Evolutionary conservation across 2,329 filamentous ascomycete species (phyloP).

Genomic region (Phoma sp.): DNA sequence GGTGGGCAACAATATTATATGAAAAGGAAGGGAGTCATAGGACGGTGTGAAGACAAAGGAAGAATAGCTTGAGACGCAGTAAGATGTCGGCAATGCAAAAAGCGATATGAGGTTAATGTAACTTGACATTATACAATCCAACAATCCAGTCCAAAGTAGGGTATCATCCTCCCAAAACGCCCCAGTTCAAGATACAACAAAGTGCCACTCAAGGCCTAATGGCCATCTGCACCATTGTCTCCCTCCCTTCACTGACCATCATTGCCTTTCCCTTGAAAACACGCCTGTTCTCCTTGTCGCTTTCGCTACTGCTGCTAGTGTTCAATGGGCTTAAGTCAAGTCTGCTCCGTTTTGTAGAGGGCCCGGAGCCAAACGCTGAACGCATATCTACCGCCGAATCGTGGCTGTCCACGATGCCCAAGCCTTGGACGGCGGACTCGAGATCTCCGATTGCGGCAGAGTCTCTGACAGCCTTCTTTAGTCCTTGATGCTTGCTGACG

Average conservation of each 20-base stretch:
- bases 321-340: conserved; percentile 9
- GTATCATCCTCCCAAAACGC: conserved; percentile 17
- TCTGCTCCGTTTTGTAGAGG: neutral
- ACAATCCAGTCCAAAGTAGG: conserved; percentile 10
- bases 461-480: conserved; percentile 10
- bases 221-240: conserved; percentile 33
- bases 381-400: conserved; percentile 37
- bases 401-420: conserved; percentile 37
- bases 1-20: no score
- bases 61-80: no score
- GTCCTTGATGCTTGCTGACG: conserved; percentile 12
- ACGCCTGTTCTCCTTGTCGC: conserved; percentile 39
- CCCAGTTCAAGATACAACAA: neutral
- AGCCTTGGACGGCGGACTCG: conserved; percentile 36
- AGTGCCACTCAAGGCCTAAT: conserved; percentile 22
- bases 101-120: neutral
- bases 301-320: conserved; percentile 26
- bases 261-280: conserved; percentile 33
- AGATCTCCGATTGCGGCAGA: conserved; percentile 29
- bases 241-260: conserved; percentile 31
- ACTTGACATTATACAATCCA: neutral
- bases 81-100: neutral
- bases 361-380: conserved; percentile 9
- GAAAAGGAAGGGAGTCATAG: no score
- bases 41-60: no score